Conservation (phyloP, 2,329 filamentous ascomycete species). For the Verticillium tricorpus region DNA sequence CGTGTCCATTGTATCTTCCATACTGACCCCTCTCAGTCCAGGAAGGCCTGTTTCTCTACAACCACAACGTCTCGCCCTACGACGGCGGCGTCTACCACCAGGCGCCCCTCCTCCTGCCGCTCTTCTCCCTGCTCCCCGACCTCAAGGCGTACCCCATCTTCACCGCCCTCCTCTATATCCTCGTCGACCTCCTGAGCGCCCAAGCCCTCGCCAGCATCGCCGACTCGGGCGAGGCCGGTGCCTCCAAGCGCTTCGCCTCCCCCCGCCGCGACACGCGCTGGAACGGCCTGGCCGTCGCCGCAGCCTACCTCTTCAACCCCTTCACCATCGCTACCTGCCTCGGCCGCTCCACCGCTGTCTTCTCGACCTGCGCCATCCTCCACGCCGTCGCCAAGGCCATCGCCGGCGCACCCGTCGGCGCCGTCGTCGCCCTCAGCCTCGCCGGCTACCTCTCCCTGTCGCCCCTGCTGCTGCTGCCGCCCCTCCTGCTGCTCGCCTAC, state of each 20-base stretch:
- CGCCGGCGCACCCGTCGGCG: constrained; percentile 64
- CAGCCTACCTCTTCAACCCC: constrained; percentile 88
- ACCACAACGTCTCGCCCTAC: constrained; percentile 93
- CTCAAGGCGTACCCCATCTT: constrained; percentile 62
- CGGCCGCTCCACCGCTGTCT: constrained; percentile 80
- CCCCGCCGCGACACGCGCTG: constrained; percentile 70
- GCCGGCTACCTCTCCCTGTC: constrained; percentile 92
- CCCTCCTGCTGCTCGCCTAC: constrained; percentile 75
- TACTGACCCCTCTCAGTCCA: constrained; percentile 59
- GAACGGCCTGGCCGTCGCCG: constrained; percentile 70
- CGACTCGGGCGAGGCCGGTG: constrained; percentile 70
- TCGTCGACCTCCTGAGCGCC: constrained; percentile 78
- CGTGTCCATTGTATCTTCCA: too few species aligned
- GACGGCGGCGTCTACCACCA: constrained; percentile 83
- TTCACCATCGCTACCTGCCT: constrained; percentile 90
- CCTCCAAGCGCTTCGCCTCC: constrained; percentile 74
- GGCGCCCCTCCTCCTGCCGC: constrained; percentile 82
- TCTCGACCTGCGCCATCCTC: constrained; percentile 84
- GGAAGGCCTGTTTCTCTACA: constrained; percentile 94
- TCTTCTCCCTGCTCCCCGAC: constrained; percentile 84
- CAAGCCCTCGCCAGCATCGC: constrained; percentile 75
- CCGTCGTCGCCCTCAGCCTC: constrained; percentile 80
- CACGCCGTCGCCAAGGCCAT: constrained; percentile 79
- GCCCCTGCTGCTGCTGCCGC: constrained; percentile 79
- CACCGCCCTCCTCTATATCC: constrained; percentile 75